Conservation (phyloP, 257 asterid genomes). For the Galeopsis tetrahit region DNA sequence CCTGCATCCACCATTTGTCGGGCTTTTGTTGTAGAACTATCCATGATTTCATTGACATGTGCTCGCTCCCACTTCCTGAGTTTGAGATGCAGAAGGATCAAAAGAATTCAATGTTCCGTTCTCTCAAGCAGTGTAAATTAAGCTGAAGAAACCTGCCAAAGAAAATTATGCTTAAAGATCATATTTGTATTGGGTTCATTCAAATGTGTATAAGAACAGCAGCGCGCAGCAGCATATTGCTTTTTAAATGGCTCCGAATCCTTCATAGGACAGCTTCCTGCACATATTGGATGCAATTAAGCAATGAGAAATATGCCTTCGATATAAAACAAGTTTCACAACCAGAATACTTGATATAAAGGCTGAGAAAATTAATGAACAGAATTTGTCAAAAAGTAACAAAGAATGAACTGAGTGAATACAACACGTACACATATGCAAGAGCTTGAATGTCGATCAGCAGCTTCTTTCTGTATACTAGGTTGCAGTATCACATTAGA, state of each 20-base stretch:
- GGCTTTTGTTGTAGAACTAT: slow-evolving; percentile 79
- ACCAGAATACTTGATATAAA: slow-evolving; percentile 14
- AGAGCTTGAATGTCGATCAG: slow-evolving; percentile 73
- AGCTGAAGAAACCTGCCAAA: slow-evolving; percentile 71
- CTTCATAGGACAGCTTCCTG: slow-evolving; percentile 88
- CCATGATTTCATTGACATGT: slow-evolving; percentile 73
- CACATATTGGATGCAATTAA: slow-evolving; percentile 25
- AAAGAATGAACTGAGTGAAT: slow-evolving; percentile 16
- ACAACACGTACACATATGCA: slow-evolving; percentile 41
- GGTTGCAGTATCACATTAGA: slow-evolving; percentile 46
- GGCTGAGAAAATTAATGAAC: slow-evolving; percentile 6
- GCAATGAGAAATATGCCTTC: too few species aligned
- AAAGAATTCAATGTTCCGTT: slow-evolving; percentile 57
- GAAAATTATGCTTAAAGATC: slow-evolving; percentile 8
- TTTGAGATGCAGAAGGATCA: slow-evolving; percentile 52
- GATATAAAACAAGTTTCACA: slow-evolving; percentile 18
- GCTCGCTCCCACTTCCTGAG: slow-evolving; percentile 55
- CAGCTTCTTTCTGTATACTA: slow-evolving; percentile 73
- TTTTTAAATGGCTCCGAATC: slow-evolving; percentile 80
- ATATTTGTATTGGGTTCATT: slow-evolving; percentile 59
- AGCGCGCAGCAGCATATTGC: slow-evolving; percentile 65
- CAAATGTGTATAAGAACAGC: slow-evolving; percentile 64
- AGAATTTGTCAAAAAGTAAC: slow-evolving; percentile 6
- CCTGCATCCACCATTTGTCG: slow-evolving; percentile 77
- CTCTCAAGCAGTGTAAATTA: slow-evolving; percentile 59